These are phyloP conservation scores for Nicotiana noctiflora DNA, from an alignment of 257 asterid species.

Conservation along the genomic window DNA sequence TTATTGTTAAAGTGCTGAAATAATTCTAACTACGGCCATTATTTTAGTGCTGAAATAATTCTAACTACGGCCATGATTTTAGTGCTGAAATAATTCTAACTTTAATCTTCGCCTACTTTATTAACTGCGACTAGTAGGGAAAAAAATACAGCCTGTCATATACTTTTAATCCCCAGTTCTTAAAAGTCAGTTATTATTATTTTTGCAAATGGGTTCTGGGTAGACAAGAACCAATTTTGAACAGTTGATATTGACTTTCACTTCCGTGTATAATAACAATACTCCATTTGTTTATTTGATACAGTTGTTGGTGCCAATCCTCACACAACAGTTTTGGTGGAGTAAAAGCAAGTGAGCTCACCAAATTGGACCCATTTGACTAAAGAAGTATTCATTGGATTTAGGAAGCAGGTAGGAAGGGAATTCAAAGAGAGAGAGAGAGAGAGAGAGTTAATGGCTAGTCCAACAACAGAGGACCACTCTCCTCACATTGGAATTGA, in stretches of 20 bases:
- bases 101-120: background rate
- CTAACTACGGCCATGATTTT: too few species aligned
- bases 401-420: conserved; percentile 23
- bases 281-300: background rate
- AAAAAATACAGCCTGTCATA: background rate
- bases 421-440: too few species aligned
- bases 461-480: conserved; percentile 53
- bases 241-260: background rate
- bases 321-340: background rate
- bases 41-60: too few species aligned
- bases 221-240: background rate
- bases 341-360: conserved; percentile 16
- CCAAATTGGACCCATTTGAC: conserved; percentile 30
- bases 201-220: background rate
- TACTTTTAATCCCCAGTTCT: background rate
- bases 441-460: too few species aligned
- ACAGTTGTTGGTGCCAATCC: background rate
- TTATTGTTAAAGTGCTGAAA: too few species aligned
- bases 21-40: too few species aligned
- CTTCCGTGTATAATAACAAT: background rate
- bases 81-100: background rate
- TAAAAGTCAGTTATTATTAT: background rate
- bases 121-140: background rate
- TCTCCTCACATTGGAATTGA: conserved; percentile 39
- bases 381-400: conserved; percentile 8